A percentile compares a stretch with the other conserved stretches of the same genome.
phyloP scores from a whole-genome alignment of 169 alveolate species.

The Plasmodium cynomolgi region DNA sequence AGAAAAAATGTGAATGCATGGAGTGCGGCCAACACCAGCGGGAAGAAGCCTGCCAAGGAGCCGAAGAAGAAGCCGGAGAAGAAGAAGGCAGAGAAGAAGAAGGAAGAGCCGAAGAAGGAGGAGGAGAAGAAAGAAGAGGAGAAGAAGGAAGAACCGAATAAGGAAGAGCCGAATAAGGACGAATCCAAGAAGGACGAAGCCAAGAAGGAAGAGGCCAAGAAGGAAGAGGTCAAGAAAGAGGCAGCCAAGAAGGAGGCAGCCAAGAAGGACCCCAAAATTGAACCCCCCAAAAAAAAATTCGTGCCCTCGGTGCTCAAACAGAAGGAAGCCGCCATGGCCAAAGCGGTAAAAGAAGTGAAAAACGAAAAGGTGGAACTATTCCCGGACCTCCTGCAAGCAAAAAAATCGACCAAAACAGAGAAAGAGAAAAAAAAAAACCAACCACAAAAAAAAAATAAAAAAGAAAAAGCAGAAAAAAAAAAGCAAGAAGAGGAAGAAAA shows the following conservation, averaged over 20 bases:
- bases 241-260: neutral
- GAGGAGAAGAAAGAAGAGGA: neutral
- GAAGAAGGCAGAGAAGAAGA: constrained; percentile 16
- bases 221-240: neutral
- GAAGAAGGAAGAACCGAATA: neutral
- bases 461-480: constrained; percentile 38
- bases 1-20: constrained; percentile 69
- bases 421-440: constrained; percentile 62
- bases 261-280: neutral
- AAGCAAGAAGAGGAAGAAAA: constrained; percentile 53
- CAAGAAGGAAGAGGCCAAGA: neutral
- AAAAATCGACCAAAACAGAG: constrained; percentile 42
- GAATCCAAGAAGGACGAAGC: neutral
- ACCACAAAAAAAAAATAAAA: constrained; percentile 48
- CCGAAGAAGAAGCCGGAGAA: constrained; percentile 10
- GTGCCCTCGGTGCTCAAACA: constrained; percentile 32
- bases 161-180: neutral
- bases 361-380: constrained; percentile 32
- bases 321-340: neutral
- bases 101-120: neutral
- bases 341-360: constrained; percentile 5
- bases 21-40: constrained; percentile 12
- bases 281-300: constrained; percentile 27
- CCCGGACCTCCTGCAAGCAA: constrained; percentile 60
- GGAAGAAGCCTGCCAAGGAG: constrained; percentile 11